Base-by-base conservation (phyloP, 1,284 basidiomycete species). In the Ceratobasidium sp. region DNA sequence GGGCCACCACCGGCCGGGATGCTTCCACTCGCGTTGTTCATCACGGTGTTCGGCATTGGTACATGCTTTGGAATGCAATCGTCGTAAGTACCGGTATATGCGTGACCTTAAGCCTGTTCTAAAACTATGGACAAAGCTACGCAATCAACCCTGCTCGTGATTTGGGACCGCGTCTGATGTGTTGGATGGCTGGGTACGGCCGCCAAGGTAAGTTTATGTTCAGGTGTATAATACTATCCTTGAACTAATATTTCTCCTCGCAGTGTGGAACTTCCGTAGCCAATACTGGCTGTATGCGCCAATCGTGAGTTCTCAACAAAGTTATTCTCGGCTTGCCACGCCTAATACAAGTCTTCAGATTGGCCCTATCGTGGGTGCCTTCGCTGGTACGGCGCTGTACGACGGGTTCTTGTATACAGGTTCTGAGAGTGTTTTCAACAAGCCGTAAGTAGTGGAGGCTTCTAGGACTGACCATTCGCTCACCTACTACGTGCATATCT, bases 281-380 rank as follows among this genome's bases (percentile, higher is more conserved):
- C 91, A 92, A 79, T 95, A 94, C 82, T 95, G 92, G 92, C 78
- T 93, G 17, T 95, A 93, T 93, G 91, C 90, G 80, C 89, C 91
- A 15, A 80, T 91, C 17, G 83, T 93, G 77, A 56, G 79, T 78
- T 17, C 26, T 38, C 46, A 23, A 23, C 23, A 4, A 13, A 50
- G 44, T 23, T n/a, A 10, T 15, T 23, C 48, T 12, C 3, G 9
- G 26, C 15, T 28, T 33, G 61, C 12, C 62, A 7, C 73, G 81
- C 82, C 52, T 78, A 20, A 65, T 44, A 15, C 26, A 23, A 23
- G 5, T 13, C 12, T 79, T 78, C 65, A 81, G 80, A 69, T 81
- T 28, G 81, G 68, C 26, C 80, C 80, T 4, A 77, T 84, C 46
- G 10, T 77, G 10, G 85, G 85, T 12, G 85, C 82, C n/a, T 57